Evolutionary conservation across 495 filamentous ascomycete genomes (phyloP).

Genomic region (Lasiosphaeria hispida): DNA sequence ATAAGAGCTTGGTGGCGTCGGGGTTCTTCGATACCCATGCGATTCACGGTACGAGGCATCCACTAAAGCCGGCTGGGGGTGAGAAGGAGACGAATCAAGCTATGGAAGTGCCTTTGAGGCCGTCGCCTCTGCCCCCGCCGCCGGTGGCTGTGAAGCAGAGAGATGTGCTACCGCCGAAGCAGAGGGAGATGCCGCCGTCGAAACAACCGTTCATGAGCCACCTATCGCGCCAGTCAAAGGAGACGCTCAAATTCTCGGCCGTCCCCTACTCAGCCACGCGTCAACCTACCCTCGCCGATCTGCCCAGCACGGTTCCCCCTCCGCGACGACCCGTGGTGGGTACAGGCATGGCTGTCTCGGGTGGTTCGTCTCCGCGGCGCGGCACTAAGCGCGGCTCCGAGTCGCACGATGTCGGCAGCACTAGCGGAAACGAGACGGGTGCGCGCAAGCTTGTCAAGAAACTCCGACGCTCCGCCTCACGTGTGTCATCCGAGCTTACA

Average conservation of each 20-base stretch:
- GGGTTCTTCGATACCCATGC: slow-evolving; percentile 50
- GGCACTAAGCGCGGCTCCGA: slow-evolving; percentile 30
- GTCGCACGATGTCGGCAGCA: slow-evolving; percentile 9
- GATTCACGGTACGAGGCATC: slow-evolving; percentile 46
- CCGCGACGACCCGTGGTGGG: slow-evolving; percentile 11
- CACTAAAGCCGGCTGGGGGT: slow-evolving; percentile 3
- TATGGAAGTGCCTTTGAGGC: neutral
- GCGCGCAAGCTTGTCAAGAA: slow-evolving; percentile 39
- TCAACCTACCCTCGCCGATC: neutral
- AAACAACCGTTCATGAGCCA: neutral
- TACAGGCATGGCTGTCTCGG: neutral
- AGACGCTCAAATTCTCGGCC: slow-evolving; percentile 5
- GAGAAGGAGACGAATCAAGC: too few species aligned
- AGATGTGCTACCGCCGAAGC: neutral
- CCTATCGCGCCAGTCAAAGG: neutral
- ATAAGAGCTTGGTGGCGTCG: slow-evolving; percentile 42
- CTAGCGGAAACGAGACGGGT: slow-evolving; percentile 18
- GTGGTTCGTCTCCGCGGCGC: slow-evolving; percentile 6
- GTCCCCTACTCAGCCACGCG: slow-evolving; percentile 8
- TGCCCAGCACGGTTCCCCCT: slow-evolving; percentile 1
- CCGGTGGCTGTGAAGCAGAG: neutral
- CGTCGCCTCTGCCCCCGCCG: neutral
- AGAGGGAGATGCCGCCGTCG: neutral
- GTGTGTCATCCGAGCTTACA: slow-evolving; percentile 18
- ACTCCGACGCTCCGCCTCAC: slow-evolving; percentile 29